Evolutionary conservation across 2,329 filamentous ascomycete genomes (phyloP), one percentile per base, ranked within the genome.

Genomic region (Fusarium sp.): DNA sequence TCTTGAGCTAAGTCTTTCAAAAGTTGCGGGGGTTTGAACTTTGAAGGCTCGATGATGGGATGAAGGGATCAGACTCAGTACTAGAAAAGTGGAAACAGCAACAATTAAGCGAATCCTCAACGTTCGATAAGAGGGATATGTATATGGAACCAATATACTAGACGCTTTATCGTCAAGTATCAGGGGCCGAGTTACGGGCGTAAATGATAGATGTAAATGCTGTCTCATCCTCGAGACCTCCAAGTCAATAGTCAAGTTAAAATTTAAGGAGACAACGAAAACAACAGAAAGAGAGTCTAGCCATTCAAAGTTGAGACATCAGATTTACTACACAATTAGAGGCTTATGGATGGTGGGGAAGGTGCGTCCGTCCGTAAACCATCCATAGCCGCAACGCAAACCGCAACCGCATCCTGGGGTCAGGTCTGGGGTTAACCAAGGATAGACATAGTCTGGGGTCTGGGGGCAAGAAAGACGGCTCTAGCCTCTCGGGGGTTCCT

Each of bases 391-490:
- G 42, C 44, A 65, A 65, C 52, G 12, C 22, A 35, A 65, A 54
- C 38, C 62, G 46, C 57, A 47, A 54, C 54, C 39, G 41, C 56
- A 47, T 58, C 55, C 54, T 71, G 69, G 69, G 52, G 72, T 57
- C 46, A 65, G 65, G 70, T 72, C 65, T 62, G 56, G 61, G 62
- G 49, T 65, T 44, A 55, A 46, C 62, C 36, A 50, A 49, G 55
- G 33, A 57, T 29, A 60, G 22, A 62, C 42, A 42, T 57, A 45
- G 41, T 65, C 63, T 46, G 72, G 71, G 65, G 55, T 68, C 54
- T 63, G 65, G 65, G 60, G 74, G 56, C 69, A 61, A 63, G 59
- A 46, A 67, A 63, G 56, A 60, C 53, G 47, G 50, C 55, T 67
- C 44, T 61, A 35, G 55, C 50, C 45, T 56, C 47, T 54, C 22